These are phyloP conservation scores for Tanacetum coccineum DNA, from an alignment of 129 eudicot species.

Conservation along the genomic window DNA sequence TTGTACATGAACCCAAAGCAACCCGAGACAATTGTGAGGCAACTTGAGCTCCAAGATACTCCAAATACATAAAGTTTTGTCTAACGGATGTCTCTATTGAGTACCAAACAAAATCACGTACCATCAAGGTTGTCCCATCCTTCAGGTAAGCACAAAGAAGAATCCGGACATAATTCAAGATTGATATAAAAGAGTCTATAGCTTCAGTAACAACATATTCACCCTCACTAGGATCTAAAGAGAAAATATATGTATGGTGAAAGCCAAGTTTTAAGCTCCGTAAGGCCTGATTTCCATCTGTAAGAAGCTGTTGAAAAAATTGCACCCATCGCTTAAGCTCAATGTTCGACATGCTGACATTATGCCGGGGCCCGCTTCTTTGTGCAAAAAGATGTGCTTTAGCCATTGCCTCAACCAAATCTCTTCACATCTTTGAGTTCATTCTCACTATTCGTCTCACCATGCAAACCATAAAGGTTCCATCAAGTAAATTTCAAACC, in stretches of 20 bases:
- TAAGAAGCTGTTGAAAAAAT: slow-evolving; percentile 67
- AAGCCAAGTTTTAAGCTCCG: slow-evolving; percentile 90
- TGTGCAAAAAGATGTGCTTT: slow-evolving; percentile 67
- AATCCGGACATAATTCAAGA: slow-evolving; percentile 24
- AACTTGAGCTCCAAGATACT: slow-evolving; percentile 54
- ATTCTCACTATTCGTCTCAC: slow-evolving; percentile 31
- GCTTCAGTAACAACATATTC: slow-evolving; percentile 49
- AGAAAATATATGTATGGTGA: slow-evolving; percentile 89
- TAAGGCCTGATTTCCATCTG: slow-evolving; percentile 57
- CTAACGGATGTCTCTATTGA: slow-evolving; percentile 63
- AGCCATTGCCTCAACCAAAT: slow-evolving; percentile 75
- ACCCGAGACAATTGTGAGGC: slow-evolving; percentile 37
- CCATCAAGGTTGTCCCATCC: slow-evolving; percentile 77
- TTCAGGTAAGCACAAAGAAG: too few relatives aligned
- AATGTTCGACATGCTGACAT: slow-evolving; percentile 54
- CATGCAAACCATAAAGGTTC: too few relatives aligned
- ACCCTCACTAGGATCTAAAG: slow-evolving; percentile 71
- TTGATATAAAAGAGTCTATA: slow-evolving; percentile 39
- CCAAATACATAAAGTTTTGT: slow-evolving; percentile 72
- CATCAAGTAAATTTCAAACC: slow-evolving; percentile 70
- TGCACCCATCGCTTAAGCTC: slow-evolving; percentile 95
- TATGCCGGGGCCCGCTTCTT: slow-evolving; percentile 39
- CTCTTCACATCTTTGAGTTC: slow-evolving; percentile 71
- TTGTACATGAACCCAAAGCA: slow-evolving; percentile 22
- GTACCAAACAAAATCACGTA: slow-evolving; percentile 59